These are phyloP conservation scores for Boletellus ananiceps DNA, from an alignment of 768 basidiomycete species.

Conservation along the genomic window DNA sequence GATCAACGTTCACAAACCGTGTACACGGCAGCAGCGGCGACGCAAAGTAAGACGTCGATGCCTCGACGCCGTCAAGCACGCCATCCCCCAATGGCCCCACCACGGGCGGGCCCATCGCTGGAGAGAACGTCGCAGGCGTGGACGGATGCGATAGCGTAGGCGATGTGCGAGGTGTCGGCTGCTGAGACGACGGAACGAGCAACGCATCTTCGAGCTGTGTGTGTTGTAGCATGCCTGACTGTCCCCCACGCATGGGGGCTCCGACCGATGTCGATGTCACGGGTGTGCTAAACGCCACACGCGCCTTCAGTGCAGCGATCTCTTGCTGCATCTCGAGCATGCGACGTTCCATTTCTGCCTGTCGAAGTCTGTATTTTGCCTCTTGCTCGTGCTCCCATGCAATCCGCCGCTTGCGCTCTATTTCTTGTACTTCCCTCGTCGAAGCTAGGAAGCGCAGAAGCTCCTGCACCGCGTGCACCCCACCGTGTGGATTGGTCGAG, in stretches of 20 bases:
- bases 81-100: conserved; percentile 6
- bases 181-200: conserved; percentile 16
- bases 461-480: conserved; percentile 51
- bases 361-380: conserved; percentile 47
- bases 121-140: conserved; percentile 22
- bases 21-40: conserved; percentile 17
- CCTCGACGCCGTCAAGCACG: conserved; percentile 1
- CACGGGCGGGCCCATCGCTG: conserved; percentile 12
- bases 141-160: conserved; percentile 29
- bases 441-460: conserved; percentile 54
- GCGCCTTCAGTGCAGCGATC: conserved; percentile 42
- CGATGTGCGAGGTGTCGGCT: conserved; percentile 28
- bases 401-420: conserved; percentile 52
- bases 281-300: conserved; percentile 28
- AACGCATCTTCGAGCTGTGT: conserved; percentile 7
- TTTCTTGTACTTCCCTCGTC: conserved; percentile 56
- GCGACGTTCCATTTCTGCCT: conserved; percentile 56
- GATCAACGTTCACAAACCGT: conserved; percentile 20
- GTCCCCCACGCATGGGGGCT: neutral
- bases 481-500: conserved; percentile 30
- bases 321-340: conserved; percentile 54
- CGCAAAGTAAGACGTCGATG: conserved; percentile 5
- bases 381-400: conserved; percentile 74
- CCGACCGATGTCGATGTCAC: conserved; percentile 3
- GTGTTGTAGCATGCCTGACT: conserved; percentile 1